Base-by-base conservation (phyloP, 1,139 yeast genomes). In the Blastobotrys elegans region DNA sequence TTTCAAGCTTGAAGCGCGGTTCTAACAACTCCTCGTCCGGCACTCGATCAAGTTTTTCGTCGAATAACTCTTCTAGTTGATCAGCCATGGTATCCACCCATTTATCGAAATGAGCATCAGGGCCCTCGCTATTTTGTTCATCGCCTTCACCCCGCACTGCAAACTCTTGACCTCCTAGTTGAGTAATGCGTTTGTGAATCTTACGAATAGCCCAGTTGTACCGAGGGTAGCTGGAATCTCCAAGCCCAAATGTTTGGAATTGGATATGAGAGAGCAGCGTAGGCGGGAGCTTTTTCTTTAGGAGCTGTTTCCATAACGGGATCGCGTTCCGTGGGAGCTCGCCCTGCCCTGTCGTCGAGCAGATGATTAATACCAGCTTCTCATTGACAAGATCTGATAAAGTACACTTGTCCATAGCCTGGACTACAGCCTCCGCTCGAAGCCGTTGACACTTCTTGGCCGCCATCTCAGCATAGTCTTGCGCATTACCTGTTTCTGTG, bases 301-400 rank as follows among this genome's bases (percentile, higher is more conserved):
- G 75, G 53, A 92, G 65, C 51, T 84, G 80, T 55, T 75, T 74
- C 95, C 96, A 85, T 53, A 90, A 78, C 49, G 73, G 74, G 53
- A 74, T 71, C 2, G 85, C 83, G 61, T 88, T 87, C 43, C 85
- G 66, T 0, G 99, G 98, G 29, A 92, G 65, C 55, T 85, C 97
- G 16, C 99, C 99, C 64, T 92, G 97, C 3, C 97, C 98, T 0
- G 96, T 84, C 0, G 99, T 92, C 1, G 97, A 82, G 60, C 95
- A 84, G 4, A 92, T 63, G 1, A 90, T 70, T 4, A 90, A 73
- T 39, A 88, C 70, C 40, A 74, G 70, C 33, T 69, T 62, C 36
- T 77, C 45, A 22, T 49, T 49, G 8, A 42, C 44, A 5, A 64
- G 40, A 6, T 55, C 53, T 5, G 49, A 54, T 22, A 76, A 65